A percentile compares a stretch with the other conserved stretches of the same genome.
Evolutionary conservation across 192 early-diverging fungal species (phyloP).

Genomic region (Coemansia sp.): DNA sequence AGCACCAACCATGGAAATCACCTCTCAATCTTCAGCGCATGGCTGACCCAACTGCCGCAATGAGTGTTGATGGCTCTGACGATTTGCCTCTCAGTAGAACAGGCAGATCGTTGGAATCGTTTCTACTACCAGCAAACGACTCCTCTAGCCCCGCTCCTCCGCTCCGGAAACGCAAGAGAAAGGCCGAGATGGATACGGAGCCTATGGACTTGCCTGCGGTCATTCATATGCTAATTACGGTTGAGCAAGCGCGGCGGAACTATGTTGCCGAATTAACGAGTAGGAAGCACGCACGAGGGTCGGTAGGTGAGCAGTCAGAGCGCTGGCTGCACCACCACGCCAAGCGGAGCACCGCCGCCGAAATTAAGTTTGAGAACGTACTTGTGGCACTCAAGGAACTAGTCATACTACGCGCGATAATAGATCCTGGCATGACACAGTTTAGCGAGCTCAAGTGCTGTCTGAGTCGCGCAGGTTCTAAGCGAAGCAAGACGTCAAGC

Average conservation of each 20-base stretch:
- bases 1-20: conserved; percentile 39
- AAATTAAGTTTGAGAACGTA: conserved; percentile 50
- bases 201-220: conserved; percentile 24
- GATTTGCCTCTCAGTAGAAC: not conserved
- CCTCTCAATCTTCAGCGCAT: conserved; percentile 32
- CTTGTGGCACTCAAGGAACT: conserved; percentile 52
- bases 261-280: conserved; percentile 21
- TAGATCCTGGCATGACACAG: conserved; percentile 3
- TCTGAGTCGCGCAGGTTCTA: not conserved
- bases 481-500: not conserved
- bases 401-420: conserved; percentile 32
- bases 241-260: conserved; percentile 37
- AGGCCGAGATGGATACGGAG: not conserved
- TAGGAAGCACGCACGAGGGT: conserved; percentile 26
- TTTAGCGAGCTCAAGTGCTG: conserved; percentile 21
- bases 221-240: conserved; percentile 31
- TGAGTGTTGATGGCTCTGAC: not conserved
- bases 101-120: not conserved
- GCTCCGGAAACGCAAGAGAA: conserved; percentile 1
- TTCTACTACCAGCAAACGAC: not conserved
- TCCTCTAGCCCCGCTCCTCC: not conserved
- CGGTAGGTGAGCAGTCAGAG: conserved; percentile 45
- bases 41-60: not conserved
- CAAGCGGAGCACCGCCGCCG: conserved; percentile 46
- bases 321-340: conserved; percentile 49